Conservation (phyloP, 768 basidiomycete genomes). For the Nidula microcarpa region DNA sequence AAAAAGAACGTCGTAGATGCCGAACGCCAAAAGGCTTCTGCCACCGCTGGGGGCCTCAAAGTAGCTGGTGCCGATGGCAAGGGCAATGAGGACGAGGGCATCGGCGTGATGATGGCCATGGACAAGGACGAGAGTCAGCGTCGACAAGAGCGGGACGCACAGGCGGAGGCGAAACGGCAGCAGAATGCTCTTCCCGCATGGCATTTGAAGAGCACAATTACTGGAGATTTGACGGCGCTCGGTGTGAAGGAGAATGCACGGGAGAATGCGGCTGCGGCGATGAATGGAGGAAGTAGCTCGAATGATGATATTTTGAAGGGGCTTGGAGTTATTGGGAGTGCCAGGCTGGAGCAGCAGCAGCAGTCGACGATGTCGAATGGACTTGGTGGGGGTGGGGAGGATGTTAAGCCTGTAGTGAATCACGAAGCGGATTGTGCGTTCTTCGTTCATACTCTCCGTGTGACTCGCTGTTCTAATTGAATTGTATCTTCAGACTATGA, state of each 20-base stretch:
- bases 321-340: conserved; percentile 51
- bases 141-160: conserved; percentile 69
- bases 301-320: conserved; percentile 76
- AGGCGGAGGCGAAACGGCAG: conserved; percentile 80
- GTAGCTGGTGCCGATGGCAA: conserved; percentile 68
- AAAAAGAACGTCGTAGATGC: conserved; percentile 66
- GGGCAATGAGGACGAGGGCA: conserved; percentile 65
- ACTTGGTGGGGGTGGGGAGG: conserved; percentile 9
- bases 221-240: conserved; percentile 85
- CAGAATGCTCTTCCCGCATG: conserved; percentile 93
- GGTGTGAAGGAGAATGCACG: conserved; percentile 74
- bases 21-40: conserved; percentile 53
- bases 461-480: neutral
- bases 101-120: conserved; percentile 83
- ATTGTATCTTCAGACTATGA: conserved; percentile 56
- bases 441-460: neutral
- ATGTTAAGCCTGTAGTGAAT: conserved; percentile 42
- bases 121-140: conserved; percentile 84
- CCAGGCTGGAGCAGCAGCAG: conserved; percentile 7
- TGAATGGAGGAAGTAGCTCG: conserved; percentile 30
- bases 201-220: conserved; percentile 95
- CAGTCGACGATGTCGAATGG: neutral
- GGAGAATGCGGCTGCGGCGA: conserved; percentile 28
- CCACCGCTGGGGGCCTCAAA: conserved; percentile 53
- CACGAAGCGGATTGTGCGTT: conserved; percentile 66